Evolutionary conservation across 2,329 filamentous ascomycete species (phyloP).

Genomic region (Nannizziopsis arthrosporioides): DNA sequence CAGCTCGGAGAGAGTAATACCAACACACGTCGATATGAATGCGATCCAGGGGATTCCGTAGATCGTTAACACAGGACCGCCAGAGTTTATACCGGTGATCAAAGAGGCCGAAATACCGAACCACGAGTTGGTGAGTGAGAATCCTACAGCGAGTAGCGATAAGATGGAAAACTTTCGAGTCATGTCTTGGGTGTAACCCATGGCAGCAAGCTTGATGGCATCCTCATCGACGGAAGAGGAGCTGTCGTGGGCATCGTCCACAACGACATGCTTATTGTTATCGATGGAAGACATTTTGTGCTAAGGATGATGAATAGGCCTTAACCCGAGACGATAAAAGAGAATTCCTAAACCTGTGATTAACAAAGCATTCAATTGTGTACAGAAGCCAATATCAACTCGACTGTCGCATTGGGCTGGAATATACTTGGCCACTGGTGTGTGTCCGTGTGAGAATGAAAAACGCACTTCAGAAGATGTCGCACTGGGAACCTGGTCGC

Average conservation of each 20-base stretch:
- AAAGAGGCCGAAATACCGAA: slow-evolving; percentile 41
- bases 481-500: slow-evolving; percentile 6
- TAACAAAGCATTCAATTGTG: no score
- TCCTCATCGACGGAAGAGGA: slow-evolving; percentile 23
- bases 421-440: background rate
- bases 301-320: background rate
- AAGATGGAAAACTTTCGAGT: slow-evolving; percentile 39
- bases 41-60: slow-evolving; percentile 41
- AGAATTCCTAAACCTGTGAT: no score
- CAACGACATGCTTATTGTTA: slow-evolving; percentile 5
- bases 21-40: slow-evolving; percentile 37
- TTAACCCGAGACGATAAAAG: background rate
- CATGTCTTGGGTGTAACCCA: slow-evolving; percentile 41
- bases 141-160: slow-evolving; percentile 41
- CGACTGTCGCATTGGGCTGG: slow-evolving; percentile 2
- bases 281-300: background rate
- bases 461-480: slow-evolving; percentile 6
- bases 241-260: slow-evolving; percentile 1
- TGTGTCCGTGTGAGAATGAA: background rate
- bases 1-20: slow-evolving; percentile 37
- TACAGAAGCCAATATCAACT: slow-evolving; percentile 6
- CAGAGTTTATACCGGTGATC: slow-evolving; percentile 41
- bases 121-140: slow-evolving; percentile 43
- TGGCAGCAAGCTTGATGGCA: slow-evolving; percentile 35
- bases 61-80: slow-evolving; percentile 39